Conservation (phyloP, 1,284 basidiomycete genomes). For the Chiua sp. region DNA sequence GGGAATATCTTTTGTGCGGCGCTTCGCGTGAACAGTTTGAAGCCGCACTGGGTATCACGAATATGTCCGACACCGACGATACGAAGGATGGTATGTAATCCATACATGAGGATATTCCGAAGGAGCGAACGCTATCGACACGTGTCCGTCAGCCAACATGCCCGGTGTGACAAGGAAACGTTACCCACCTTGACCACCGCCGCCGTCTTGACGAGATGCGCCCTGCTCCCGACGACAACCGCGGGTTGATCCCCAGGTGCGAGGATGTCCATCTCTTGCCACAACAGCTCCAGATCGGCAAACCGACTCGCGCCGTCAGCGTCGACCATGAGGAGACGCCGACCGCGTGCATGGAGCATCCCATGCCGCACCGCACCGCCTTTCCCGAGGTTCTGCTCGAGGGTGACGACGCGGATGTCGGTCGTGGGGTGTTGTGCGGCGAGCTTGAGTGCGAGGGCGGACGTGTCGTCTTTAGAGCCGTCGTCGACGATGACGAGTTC, state of each 20-base stretch:
- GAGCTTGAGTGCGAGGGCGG: slow-evolving; percentile 66
- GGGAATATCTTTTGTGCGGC: slow-evolving; percentile 87
- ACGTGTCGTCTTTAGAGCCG: slow-evolving; percentile 82
- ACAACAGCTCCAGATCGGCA: slow-evolving; percentile 77
- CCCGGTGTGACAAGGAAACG: neutral
- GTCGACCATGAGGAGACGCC: slow-evolving; percentile 88
- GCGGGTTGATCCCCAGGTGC: slow-evolving; percentile 54
- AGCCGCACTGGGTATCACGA: slow-evolving; percentile 95
- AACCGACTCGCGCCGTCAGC: slow-evolving; percentile 94
- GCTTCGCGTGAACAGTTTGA: slow-evolving; percentile 89
- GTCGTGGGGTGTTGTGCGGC: slow-evolving; percentile 57
- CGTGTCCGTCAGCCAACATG: slow-evolving; percentile 1
- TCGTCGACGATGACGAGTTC: slow-evolving; percentile 93
- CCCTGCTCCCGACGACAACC: slow-evolving; percentile 86
- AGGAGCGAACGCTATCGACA: slow-evolving; percentile 75
- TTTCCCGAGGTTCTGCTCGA: slow-evolving; percentile 87
- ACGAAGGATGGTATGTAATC: slow-evolving; percentile 83
- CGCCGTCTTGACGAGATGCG: slow-evolving; percentile 90
- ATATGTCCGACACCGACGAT: slow-evolving; percentile 88
- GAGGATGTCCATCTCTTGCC: slow-evolving; percentile 73
- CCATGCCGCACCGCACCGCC: slow-evolving; percentile 93
- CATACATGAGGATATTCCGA: slow-evolving; percentile 93
- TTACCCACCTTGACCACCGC: slow-evolving; percentile 88
- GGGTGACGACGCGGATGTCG: slow-evolving; percentile 78
- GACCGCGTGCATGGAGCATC: slow-evolving; percentile 81